Percentiles rank a stretch among this genome's conserved stretches.
These are phyloP conservation scores for Candida sp. DNA, from an alignment of 1,139 yeast genomes.

Conservation along the genomic window DNA sequence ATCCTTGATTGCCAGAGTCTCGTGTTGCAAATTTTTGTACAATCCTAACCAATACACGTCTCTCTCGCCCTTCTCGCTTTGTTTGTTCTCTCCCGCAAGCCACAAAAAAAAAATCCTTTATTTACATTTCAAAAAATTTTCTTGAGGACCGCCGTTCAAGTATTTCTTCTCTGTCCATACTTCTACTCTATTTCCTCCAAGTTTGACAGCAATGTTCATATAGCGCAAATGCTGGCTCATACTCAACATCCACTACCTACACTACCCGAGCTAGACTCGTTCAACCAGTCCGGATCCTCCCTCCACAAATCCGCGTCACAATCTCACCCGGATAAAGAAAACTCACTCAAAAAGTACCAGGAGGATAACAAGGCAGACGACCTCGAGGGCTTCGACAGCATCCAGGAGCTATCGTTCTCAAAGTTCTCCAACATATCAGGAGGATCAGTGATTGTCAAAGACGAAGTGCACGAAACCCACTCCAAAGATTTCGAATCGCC, in stretches of 20 bases:
- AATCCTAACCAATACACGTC: too few species aligned
- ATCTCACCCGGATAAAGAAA: conserved; percentile 7
- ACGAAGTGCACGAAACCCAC: not conserved
- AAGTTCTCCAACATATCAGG: conserved; percentile 39
- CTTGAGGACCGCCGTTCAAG: too few species aligned
- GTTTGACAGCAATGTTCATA: conserved; percentile 3
- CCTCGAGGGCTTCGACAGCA: conserved; percentile 24
- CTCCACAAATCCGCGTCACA: not conserved
- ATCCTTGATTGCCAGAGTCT: too few species aligned
- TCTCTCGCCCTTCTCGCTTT: too few species aligned
- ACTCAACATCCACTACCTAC: conserved; percentile 9
- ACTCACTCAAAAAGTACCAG: conserved; percentile 17
- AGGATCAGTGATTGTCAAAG: conserved; percentile 16
- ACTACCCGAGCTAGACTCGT: not conserved
- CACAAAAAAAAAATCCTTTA: not conserved
- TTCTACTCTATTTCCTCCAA: too few species aligned
- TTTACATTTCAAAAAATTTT: conserved; percentile 1
- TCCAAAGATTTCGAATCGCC: conserved; percentile 25
- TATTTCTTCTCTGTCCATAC: too few species aligned
- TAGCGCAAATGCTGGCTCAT: conserved; percentile 8
- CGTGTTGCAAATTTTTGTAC: too few species aligned
- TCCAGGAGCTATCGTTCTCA: conserved; percentile 39
- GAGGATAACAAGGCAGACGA: conserved; percentile 17
- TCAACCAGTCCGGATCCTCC: not conserved
- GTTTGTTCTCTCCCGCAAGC: too few species aligned